Conservation (phyloP, 2,329 filamentous ascomycete species). For the Cladorrhinum sp. region DNA sequence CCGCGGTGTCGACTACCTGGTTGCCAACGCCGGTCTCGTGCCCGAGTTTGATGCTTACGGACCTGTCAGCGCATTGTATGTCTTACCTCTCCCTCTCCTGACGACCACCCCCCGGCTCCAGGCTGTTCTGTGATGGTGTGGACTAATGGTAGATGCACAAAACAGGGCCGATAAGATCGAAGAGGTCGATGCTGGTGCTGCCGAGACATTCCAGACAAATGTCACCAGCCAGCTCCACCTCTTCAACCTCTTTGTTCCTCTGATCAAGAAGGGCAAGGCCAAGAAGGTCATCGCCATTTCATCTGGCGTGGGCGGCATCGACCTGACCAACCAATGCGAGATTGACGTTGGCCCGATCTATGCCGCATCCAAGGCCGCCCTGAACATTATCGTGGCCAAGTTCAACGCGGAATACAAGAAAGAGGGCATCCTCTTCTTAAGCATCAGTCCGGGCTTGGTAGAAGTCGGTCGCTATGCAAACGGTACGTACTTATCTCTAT, state of each 20-base stretch:
- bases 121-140: constrained; percentile 4
- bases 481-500: constrained; percentile 1
- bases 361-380: constrained; percentile 48
- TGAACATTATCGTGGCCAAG: constrained; percentile 53
- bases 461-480: constrained; percentile 36
- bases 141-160: constrained; percentile 1
- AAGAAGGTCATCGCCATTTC: constrained; percentile 55
- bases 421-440: constrained; percentile 51
- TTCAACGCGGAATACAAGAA: constrained; percentile 47
- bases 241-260: constrained; percentile 51
- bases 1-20: constrained; percentile 41
- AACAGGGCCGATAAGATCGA: constrained; percentile 29
- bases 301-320: constrained; percentile 46
- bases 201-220: constrained; percentile 43
- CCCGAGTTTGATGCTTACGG: constrained; percentile 30
- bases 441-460: constrained; percentile 52
- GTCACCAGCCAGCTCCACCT: constrained; percentile 51
- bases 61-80: constrained; percentile 14
- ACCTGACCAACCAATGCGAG: constrained; percentile 38
- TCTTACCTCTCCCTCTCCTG: constrained; percentile 1
- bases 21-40: constrained; percentile 41
- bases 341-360: constrained; percentile 41
- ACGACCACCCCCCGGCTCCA: no score
- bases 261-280: constrained; percentile 45
- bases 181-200: constrained; percentile 34